Evolutionary conservation across 106 monocot genomes (phyloP).

Genomic region (Dendrobium chrysotoxum): DNA sequence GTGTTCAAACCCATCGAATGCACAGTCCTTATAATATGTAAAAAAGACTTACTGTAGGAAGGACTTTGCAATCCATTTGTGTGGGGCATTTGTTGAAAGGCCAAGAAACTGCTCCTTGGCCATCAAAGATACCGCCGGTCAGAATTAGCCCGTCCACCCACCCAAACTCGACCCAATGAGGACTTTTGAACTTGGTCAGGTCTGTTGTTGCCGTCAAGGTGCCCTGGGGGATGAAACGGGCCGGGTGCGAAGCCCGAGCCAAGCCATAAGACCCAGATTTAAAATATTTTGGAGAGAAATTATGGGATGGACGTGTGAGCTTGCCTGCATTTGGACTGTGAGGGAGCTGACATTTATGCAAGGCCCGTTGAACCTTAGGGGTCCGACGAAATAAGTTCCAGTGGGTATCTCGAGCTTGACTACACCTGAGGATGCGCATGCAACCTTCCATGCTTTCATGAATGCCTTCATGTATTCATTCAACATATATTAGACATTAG

Average conservation of each 20-base stretch:
- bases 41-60: slow-evolving; percentile 53
- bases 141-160: slow-evolving; percentile 32
- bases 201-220: slow-evolving; percentile 45
- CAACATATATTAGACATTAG: not conserved
- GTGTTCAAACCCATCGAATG: not conserved
- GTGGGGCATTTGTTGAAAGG: slow-evolving; percentile 57
- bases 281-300: not conserved
- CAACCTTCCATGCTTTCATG: slow-evolving; percentile 24
- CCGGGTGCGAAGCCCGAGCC: not conserved
- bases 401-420: slow-evolving; percentile 20
- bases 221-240: slow-evolving; percentile 19
- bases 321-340: slow-evolving; percentile 21
- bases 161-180: slow-evolving; percentile 67
- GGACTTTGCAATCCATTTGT: slow-evolving; percentile 62
- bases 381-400: slow-evolving; percentile 24
- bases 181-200: slow-evolving; percentile 19
- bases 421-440: slow-evolving; percentile 17
- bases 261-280: not conserved
- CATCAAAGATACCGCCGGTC: slow-evolving; percentile 63
- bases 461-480: slow-evolving; percentile 19
- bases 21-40: not conserved
- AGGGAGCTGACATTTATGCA: slow-evolving; percentile 18
- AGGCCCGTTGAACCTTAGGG: slow-evolving; percentile 24
- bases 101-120: slow-evolving; percentile 68
- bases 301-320: not conserved